Base-by-base conservation (phyloP, 768 basidiomycete species). In the Rhodotorula babjevae region DNA sequence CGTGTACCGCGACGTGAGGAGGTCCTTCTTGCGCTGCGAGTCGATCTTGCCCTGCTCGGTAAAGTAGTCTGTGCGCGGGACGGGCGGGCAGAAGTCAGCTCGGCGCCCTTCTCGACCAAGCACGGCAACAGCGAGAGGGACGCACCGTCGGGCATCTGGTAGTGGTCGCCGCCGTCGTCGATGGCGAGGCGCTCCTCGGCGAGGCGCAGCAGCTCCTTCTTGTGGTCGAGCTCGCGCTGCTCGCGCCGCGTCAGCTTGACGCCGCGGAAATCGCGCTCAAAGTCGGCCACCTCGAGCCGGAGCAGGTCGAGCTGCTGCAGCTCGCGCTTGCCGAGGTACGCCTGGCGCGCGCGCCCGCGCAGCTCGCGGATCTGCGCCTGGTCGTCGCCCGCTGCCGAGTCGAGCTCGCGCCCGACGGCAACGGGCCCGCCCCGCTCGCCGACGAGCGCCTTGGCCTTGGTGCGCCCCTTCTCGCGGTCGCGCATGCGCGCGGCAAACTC, bases 1-100 rank as follows among this genome's bases (percentile, higher is more conserved):
- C 78, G 96, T 91, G 79, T 99, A 98, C 52, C 96, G 92, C 77
- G 90, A 86, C 81, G 96, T 97, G 63, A 99, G 81, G 0, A 90
- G 93, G 75, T 89, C 89, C 80, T 93, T 87, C 79, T 96, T 93
- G 82, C 91, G 92, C 84, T 96, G 93, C 82, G 88, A 90, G 85
- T 98, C 94, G 71, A 99, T 93, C 82, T 94, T 96, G 42, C 96
- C 96, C 80, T 97, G 93, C 78, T 95, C 95, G 1, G 96, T 99
- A 77, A 98, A 86, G 80, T 99, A 99, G 81, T 98, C 96, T 76
- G 57, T 18, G 47, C 1, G 50, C 4, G 12, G 50, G 15, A 21
- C n/a, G n/a, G n/a, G n/a, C n/a, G n/a, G n/a, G n/a, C n/a, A n/a
- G n/a, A n/a, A n/a, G n/a, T n/a, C n/a, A n/a, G n/a, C n/a, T n/a